Evolutionary conservation across 352 stramenopile species (phyloP), one percentile per base, ranked within the genome.

Genomic region (Phytophthora boehmeriae): DNA sequence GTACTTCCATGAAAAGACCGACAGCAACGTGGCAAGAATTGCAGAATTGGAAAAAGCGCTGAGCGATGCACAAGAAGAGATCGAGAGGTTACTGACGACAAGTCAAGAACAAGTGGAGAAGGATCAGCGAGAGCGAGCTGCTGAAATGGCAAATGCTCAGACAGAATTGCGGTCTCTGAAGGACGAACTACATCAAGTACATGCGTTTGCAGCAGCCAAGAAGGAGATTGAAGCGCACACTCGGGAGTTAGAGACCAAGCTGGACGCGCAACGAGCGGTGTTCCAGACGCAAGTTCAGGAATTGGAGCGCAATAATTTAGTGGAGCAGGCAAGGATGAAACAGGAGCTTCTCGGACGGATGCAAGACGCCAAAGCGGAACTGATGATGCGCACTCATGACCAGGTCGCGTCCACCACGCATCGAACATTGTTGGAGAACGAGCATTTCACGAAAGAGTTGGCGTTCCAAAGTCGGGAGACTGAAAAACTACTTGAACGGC

Each of bases 1-100:
- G 49, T 94, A 95, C 57, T 83, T 96, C 27, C 86, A 95, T 53
- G 75, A 78, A 22, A 94, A 94, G 38, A 78, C 95, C 17, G 88
- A 97, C 54, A 67, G 80, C 39, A 85, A 93, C 55, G 66, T 95
- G 38, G 71, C 83, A 14, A 58, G 73, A n/a, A 92, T 95, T 17
- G 65, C 58, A 2, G 57, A 63, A 11, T 58, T 96, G 5, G 87
- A 96, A 59, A 69, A 42, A 13, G 61, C 66, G 16, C 32, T 67
- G 4, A 55, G 43, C 13, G 66, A 71, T 13, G 45, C 36, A 2
- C 59, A 73, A 39, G 48, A 54, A 49, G 48, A 60, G 38, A 48
- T 22, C 0, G 59, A 71, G 8, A 47, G 41, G 23, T 4, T 54
- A 1, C 17, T 42, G 2, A 34, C 44, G 22, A 25, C 35, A 13